Conservation (phyloP, 257 asterid species). For the Solanum appendiculatum region DNA sequence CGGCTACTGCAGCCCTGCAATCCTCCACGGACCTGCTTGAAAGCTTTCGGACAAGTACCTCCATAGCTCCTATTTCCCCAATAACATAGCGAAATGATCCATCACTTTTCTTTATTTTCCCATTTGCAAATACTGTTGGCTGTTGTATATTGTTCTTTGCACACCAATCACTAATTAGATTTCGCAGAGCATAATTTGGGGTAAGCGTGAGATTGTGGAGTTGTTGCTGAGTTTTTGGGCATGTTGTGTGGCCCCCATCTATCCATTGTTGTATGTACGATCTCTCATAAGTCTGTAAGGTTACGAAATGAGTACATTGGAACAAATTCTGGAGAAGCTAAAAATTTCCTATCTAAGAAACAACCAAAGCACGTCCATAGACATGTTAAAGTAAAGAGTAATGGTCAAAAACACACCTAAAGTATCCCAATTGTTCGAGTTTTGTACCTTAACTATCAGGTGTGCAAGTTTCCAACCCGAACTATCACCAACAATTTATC, state of each 20-base stretch:
- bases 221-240: conserved; percentile 95
- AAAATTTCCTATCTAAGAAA: not conserved
- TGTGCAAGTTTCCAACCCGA: not conserved
- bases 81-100: conserved; percentile 79
- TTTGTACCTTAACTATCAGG: not conserved
- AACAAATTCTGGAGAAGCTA: not conserved
- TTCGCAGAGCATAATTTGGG: conserved; percentile 71
- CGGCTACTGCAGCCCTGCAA: conserved; percentile 62
- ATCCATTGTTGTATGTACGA: conserved; percentile 91
- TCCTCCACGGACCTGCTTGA: conserved; percentile 55
- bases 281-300: conserved; percentile 85
- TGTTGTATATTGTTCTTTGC: conserved; percentile 53
- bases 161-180: conserved; percentile 83
- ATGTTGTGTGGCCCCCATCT: conserved; percentile 81
- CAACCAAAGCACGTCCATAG: not conserved
- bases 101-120: conserved; percentile 62
- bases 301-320: not conserved
- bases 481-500: not conserved
- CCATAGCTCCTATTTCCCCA: conserved; percentile 57
- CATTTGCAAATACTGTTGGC: conserved; percentile 37
- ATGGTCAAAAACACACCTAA: not conserved
- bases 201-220: conserved; percentile 73
- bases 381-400: not conserved
- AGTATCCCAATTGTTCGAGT: not conserved
- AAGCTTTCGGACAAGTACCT: conserved; percentile 58